phyloP scores from a whole-genome alignment of 2,329 filamentous ascomycete species.

The Chaetothyriales sp. region DNA sequence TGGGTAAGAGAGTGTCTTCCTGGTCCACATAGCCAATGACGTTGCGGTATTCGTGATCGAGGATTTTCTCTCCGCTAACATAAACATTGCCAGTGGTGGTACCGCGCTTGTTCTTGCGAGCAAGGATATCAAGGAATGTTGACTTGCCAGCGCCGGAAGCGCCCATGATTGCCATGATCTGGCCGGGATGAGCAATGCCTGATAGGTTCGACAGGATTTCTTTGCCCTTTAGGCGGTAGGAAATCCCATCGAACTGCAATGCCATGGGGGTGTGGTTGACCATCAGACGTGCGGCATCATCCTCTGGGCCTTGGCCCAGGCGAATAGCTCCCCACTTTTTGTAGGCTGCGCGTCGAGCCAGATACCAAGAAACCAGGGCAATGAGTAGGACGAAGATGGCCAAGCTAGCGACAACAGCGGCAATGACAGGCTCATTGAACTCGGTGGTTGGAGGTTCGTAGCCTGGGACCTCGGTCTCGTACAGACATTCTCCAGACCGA shows the following conservation, averaged over 20 bases:
- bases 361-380: conserved; percentile 71
- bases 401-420: conserved; percentile 74
- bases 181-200: conserved; percentile 83
- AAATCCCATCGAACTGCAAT: conserved; percentile 74
- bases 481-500: conserved; percentile 77
- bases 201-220: conserved; percentile 66
- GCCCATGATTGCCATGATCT: conserved; percentile 94
- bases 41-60: conserved; percentile 69
- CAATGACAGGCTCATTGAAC: conserved; percentile 94
- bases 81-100: conserved; percentile 64
- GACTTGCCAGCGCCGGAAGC: conserved; percentile 96
- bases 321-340: conserved; percentile 55
- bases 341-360: conserved; percentile 55
- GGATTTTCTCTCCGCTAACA: conserved; percentile 82
- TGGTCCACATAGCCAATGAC: conserved; percentile 96
- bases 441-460: conserved; percentile 77
- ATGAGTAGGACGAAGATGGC: conserved; percentile 79
- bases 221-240: conserved; percentile 75
- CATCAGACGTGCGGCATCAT: conserved; percentile 74
- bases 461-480: conserved; percentile 82
- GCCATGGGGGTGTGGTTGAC: conserved; percentile 81
- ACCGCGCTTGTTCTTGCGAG: conserved; percentile 91
- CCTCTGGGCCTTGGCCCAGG: conserved; percentile 71
- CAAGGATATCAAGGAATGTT: conserved; percentile 88
- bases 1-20: conserved; percentile 92